Evolutionary conservation across 352 stramenopile species (phyloP).

Genomic region (Bremia lactucae): DNA sequence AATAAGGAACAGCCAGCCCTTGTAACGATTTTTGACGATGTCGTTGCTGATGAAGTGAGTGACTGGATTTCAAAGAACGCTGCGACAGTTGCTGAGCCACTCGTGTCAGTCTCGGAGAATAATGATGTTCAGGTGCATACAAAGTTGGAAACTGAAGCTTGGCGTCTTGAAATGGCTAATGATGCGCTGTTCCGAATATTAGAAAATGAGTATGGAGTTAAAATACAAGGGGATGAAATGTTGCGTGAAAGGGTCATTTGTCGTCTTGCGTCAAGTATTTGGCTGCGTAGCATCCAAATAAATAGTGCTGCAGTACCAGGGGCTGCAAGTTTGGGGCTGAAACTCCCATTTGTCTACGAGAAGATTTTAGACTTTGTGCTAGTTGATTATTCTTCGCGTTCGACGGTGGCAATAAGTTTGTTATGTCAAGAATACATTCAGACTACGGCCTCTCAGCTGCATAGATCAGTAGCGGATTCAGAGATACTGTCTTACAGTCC

Average conservation of each 20-base stretch:
- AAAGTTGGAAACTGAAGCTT: constrained; percentile 41
- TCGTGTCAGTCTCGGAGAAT: constrained; percentile 66
- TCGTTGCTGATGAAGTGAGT: constrained; percentile 44
- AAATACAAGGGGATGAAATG: constrained; percentile 47
- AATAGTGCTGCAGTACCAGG: constrained; percentile 15
- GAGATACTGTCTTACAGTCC: background rate
- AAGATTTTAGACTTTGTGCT: constrained; percentile 62
- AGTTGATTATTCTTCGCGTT: constrained; percentile 38
- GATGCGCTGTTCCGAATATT: constrained; percentile 58
- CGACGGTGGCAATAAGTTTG: constrained; percentile 38
- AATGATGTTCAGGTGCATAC: constrained; percentile 70
- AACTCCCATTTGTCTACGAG: constrained; percentile 49
- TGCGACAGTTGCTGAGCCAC: constrained; percentile 61
- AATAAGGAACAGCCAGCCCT: constrained; percentile 40
- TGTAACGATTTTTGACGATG: constrained; percentile 60
- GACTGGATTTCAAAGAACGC: constrained; percentile 78
- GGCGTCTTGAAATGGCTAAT: constrained; percentile 68
- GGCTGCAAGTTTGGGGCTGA: constrained; percentile 8
- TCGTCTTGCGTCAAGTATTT: constrained; percentile 50
- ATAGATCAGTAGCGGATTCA: background rate
- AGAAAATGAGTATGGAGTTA: constrained; percentile 62
- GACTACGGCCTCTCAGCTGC: constrained; percentile 22
- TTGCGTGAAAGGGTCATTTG: constrained; percentile 61
- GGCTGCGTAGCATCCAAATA: constrained; percentile 42
- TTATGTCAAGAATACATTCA: constrained; percentile 58